Conservation (phyloP, 2,329 filamentous ascomycete species). For the Acrodontium crateriforme region DNA sequence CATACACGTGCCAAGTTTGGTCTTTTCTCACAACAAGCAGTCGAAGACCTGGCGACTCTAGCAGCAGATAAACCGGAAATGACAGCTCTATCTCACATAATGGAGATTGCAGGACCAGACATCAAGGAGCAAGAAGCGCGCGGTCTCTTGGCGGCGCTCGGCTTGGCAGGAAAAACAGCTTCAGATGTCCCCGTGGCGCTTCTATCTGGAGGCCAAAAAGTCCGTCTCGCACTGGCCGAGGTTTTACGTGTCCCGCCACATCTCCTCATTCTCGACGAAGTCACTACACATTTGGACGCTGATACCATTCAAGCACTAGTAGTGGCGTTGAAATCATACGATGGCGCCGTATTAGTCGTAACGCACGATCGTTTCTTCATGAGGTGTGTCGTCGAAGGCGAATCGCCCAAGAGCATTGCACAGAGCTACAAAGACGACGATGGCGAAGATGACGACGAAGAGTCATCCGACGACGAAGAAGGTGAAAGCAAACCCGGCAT, state of each 20-base stretch:
- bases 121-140: constrained; percentile 56
- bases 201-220: constrained; percentile 65
- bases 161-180: constrained; percentile 54
- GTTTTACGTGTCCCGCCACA: constrained; percentile 58
- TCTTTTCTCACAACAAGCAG: constrained; percentile 69
- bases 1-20: constrained; percentile 59
- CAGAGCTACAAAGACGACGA: no score
- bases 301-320: constrained; percentile 63
- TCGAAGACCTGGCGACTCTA: constrained; percentile 50
- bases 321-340: constrained; percentile 51
- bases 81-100: constrained; percentile 53
- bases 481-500: constrained; percentile 6
- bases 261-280: constrained; percentile 63
- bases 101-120: constrained; percentile 36
- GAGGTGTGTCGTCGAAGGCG: constrained; percentile 55
- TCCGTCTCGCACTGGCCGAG: constrained; percentile 50
- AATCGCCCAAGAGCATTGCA: constrained; percentile 13
- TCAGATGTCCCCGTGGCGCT: constrained; percentile 60
- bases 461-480: constrained; percentile 1
- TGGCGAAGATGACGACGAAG: constrained; percentile 15
- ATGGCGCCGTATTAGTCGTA: constrained; percentile 62
- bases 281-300: constrained; percentile 75
- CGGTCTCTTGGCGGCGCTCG: constrained; percentile 52
- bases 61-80: constrained; percentile 39
- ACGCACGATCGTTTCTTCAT: constrained; percentile 77